Conservation (phyloP, 23 red algal species). For the Gracilaria caudata region DNA sequence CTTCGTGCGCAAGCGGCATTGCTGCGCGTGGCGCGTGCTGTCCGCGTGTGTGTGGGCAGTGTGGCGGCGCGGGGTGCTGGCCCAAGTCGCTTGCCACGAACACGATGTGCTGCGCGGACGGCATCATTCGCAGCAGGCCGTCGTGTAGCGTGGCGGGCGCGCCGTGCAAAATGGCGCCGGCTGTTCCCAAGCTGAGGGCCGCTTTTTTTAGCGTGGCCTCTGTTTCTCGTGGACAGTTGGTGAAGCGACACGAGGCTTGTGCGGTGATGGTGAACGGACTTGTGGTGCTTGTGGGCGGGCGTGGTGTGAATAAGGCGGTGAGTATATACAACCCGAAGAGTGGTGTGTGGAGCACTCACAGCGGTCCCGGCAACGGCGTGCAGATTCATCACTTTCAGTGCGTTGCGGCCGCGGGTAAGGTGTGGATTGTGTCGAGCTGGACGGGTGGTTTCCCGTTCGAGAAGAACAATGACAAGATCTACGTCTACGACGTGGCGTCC, state of each 20-base stretch:
- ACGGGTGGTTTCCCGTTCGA: slow-evolving; percentile 73
- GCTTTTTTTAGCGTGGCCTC: not conserved
- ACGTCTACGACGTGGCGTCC: slow-evolving; percentile 47
- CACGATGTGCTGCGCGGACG: slow-evolving; percentile 16
- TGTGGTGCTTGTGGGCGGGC: slow-evolving; percentile 70
- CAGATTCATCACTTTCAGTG: slow-evolving; percentile 76
- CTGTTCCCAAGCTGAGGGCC: not conserved
- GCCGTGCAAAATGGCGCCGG: not conserved
- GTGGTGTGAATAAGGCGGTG: slow-evolving; percentile 42
- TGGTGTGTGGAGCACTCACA: slow-evolving; percentile 35
- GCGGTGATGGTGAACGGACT: slow-evolving; percentile 63
- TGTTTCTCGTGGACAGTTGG: not conserved
- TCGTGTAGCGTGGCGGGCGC: slow-evolving; percentile 5
- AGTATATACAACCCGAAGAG: slow-evolving; percentile 66
- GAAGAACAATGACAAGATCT: slow-evolving; percentile 44
- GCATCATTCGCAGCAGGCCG: not conserved
- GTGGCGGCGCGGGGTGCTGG: slow-evolving; percentile 36
- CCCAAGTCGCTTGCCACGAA: not conserved
- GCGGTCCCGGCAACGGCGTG: slow-evolving; percentile 25
- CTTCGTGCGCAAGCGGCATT: slow-evolving; percentile 29
- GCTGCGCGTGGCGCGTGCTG: slow-evolving; percentile 29
- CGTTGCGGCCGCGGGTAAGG: slow-evolving; percentile 29
- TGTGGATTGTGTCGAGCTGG: slow-evolving; percentile 65
- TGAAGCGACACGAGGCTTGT: slow-evolving; percentile 50
- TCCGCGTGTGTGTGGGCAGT: slow-evolving; percentile 28